A percentile compares a stretch with the other conserved stretches of the same genome.
phyloP scores from a whole-genome alignment of 2,329 filamentous ascomycete species.

The Ascochyta clinopodiicola region DNA sequence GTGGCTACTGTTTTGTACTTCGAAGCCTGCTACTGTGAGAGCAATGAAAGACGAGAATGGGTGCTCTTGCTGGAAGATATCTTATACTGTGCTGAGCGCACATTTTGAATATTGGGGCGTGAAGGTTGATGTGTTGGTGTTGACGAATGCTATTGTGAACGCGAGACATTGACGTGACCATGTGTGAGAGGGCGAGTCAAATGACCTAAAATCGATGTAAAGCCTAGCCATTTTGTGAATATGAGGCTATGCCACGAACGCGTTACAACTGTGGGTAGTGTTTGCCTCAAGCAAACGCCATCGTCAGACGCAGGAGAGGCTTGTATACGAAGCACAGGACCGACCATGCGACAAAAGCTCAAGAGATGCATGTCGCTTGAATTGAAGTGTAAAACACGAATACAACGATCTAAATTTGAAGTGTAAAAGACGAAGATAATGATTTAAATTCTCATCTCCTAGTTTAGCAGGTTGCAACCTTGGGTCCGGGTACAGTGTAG shows the following conservation, averaged over 20 bases:
- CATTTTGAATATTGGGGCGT: conserved; percentile 13
- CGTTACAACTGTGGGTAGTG: neutral
- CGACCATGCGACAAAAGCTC: neutral
- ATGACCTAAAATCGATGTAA: neutral
- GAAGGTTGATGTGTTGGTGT: conserved; percentile 20
- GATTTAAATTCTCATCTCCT: neutral
- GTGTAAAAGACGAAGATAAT: neutral
- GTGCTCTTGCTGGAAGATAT: neutral
- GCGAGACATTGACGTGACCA: conserved; percentile 8
- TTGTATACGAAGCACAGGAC: neutral
- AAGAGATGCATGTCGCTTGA: neutral
- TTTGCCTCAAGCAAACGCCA: neutral
- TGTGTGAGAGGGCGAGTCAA: neutral
- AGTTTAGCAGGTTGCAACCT: conserved; percentile 45
- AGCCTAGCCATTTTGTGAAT: neutral
- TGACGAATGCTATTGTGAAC: conserved; percentile 11
- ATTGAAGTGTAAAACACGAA: neutral
- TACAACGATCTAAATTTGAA: no score
- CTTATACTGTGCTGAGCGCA: conserved; percentile 3
- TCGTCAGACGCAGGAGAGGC: neutral
- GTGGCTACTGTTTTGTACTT: neutral
- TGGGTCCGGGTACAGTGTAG: conserved; percentile 46
- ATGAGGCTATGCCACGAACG: conserved; percentile 1
- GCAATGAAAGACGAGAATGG: neutral
- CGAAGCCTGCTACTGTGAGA: neutral